Percentiles rank a stretch among this genome's conserved stretches.
Conservation (phyloP, 805 yeast species). For the Teunomyces barrocoloradensis region DNA sequence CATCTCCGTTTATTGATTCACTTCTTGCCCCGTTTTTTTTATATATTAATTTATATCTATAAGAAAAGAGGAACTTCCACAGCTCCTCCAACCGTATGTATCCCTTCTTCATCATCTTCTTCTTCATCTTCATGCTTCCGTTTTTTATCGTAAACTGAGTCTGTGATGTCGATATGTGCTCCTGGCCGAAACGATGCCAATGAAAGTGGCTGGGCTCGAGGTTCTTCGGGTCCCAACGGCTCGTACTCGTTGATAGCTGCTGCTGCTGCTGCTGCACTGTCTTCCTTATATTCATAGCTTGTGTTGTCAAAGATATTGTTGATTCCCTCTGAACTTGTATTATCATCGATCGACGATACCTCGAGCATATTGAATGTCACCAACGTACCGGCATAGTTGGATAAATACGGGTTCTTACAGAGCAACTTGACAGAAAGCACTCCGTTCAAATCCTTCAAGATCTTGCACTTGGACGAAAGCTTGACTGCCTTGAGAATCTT, state of each 20-base stretch:
- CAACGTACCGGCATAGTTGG: constrained; percentile 35
- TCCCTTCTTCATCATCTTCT: constrained; percentile 5
- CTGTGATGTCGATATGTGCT: constrained; percentile 3
- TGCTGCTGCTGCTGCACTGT: too few species aligned
- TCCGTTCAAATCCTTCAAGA: constrained; percentile 35
- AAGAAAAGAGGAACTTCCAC: constrained; percentile 46
- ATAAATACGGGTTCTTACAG: constrained; percentile 28
- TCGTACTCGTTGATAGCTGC: constrained; percentile 6
- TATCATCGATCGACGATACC: constrained; percentile 16
- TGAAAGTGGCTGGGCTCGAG: constrained; percentile 15
- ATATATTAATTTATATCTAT: constrained; percentile 9
- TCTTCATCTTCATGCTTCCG: constrained; percentile 1
- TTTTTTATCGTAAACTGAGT: constrained; percentile 4
- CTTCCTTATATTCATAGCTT: constrained; percentile 20
- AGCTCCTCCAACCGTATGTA: constrained; percentile 40
- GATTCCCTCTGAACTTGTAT: constrained; percentile 10
- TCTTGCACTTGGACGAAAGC: constrained; percentile 38
- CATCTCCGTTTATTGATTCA: constrained; percentile 69
- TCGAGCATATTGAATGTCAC: constrained; percentile 42
- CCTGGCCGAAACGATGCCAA: constrained; percentile 21
- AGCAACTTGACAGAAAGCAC: constrained; percentile 37
- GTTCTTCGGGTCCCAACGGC: constrained; percentile 4
- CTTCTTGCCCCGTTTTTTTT: background rate
- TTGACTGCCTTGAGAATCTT: constrained; percentile 36
- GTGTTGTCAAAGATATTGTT: constrained; percentile 27